Base-by-base conservation (phyloP, 805 yeast genomes). In the Hanseniaspora nectarophila region DNA sequence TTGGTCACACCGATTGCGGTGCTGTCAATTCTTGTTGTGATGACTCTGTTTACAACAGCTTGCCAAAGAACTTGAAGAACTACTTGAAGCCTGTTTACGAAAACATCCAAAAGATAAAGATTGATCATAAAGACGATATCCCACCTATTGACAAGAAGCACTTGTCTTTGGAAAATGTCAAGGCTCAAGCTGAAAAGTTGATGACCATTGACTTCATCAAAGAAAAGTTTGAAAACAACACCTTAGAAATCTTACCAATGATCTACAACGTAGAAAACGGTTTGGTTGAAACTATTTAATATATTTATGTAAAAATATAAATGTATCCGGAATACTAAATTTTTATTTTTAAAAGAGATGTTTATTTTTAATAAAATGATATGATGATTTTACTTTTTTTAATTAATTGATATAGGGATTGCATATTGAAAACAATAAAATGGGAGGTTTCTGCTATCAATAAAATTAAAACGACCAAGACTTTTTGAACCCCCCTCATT, bases 1-100 rank as follows among this genome's bases (percentile, higher is more conserved):
- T 95, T 67, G 97, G 97, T 3, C 97, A 89, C 68, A 83, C 92
- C 31, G 95, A 86, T 66, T 89, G 97, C 73, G 96, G 95, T 46
- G 97, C 96, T 29, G 78, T 86, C 47, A 79, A 85, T 78, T 87
- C 95, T 21, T 79, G 88, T 8, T 68, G 89, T 45, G 73, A 81
- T 2, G 72, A 77, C 54, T 20, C 33, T 16, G 51, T 52, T 21
- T 52, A 52, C 42, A 9, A 39, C 5, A 40, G 33, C 18, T 31
- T 52, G 26, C 45, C 51, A n/a, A 40, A 40, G 42, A 52, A 67
- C 51, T 55, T 70, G 33, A 59, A 60, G 54, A 54, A 61, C 29
- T 68, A 70, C 53, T 69, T 89, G 58, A 86, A 81, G 60, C 79
- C 78, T 75, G 59, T 80, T 70, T 71, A 82, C 59, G 83, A 81